Evolutionary conservation across 345 rosid species (phyloP).

Genomic region (Pistacia integerrima): DNA sequence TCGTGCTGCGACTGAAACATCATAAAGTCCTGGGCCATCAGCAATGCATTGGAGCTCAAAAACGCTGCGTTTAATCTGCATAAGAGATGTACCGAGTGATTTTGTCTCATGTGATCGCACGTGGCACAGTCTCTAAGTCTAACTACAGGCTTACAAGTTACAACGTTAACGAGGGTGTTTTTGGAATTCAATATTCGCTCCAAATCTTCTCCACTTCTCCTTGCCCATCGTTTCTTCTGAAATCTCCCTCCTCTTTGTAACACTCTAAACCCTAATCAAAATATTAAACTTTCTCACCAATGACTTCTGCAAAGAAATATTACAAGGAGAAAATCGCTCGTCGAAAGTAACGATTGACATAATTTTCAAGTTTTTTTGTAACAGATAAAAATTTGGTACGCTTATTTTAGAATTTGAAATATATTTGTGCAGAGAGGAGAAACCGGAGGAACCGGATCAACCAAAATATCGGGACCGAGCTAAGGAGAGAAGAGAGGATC

Average conservation of each 20-base stretch:
- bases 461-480: slow-evolving; percentile 93
- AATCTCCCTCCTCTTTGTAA: background rate
- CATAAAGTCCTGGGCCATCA: no score
- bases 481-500: slow-evolving; percentile 95
- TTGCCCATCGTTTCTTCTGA: background rate
- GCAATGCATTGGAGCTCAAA: background rate
- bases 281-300: slow-evolving; percentile 19
- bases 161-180: slow-evolving; percentile 4
- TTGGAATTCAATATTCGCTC: slow-evolving; percentile 8
- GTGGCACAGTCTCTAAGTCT: background rate
- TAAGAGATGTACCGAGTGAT: background rate
- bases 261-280: slow-evolving; percentile 27
- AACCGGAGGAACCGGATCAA: slow-evolving; percentile 73
- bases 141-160: background rate
- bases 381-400: background rate
- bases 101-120: background rate
- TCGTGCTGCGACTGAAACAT: no score
- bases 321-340: slow-evolving; percentile 89
- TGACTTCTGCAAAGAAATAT: slow-evolving; percentile 68
- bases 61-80: background rate
- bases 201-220: background rate
- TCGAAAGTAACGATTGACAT: slow-evolving; percentile 52
- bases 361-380: background rate
- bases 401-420: background rate
- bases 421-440: slow-evolving; percentile 70